Base-by-base conservation (phyloP, 2,329 filamentous ascomycete genomes). In the Xylaria sp. region DNA sequence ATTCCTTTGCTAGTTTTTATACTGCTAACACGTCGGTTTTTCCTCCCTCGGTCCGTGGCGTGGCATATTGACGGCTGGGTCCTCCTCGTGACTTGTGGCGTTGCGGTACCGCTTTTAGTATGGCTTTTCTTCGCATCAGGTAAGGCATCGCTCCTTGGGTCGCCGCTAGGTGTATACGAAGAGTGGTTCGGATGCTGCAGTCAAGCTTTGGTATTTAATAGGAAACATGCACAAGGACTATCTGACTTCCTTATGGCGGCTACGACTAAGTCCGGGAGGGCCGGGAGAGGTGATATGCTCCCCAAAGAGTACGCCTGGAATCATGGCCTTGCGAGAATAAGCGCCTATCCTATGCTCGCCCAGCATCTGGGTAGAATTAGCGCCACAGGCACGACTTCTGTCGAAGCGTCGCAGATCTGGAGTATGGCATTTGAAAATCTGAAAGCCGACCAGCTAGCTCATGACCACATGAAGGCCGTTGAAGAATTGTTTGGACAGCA, bases 41-140 rank as follows among this genome's bases (percentile, higher is more conserved):
- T 60, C 15, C 55, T 70, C 12, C 66, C 70, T 19, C 71, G 71
- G 4, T 60, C 60, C 40, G 1, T 70, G 5, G 60, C 59, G 17
- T 69, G 71, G 12, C 68, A 73, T 43, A 23, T 74, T 14, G 73
- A 74, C 45, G 58, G 64, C 8, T 74, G 73, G 72, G 64, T 68
- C 5, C 46, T 74, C n/a, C n/a, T 72, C 1, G 61, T 74, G 2
- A 49, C 70, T 4, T 73, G 72, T 55, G 70, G 67, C 4, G n/a
- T 73, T 14, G 69, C 70, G 1, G 71, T 74, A 8, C 73, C 73
- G 37, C 64, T 73, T 8, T 70, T 67, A 47, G 57, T 71, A 21
- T 74, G 73, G 73, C 65, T 74, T 2, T 74, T 74, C 68, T 74
- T 69, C 57, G 73, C 73, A 8, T 74, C 73, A 7, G 73, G 73